A percentile compares a stretch with the other conserved stretches of the same genome.
Evolutionary conservation across 371 early-diverging fungal species (phyloP).

Genomic region (Zancudomyces culisetae): DNA sequence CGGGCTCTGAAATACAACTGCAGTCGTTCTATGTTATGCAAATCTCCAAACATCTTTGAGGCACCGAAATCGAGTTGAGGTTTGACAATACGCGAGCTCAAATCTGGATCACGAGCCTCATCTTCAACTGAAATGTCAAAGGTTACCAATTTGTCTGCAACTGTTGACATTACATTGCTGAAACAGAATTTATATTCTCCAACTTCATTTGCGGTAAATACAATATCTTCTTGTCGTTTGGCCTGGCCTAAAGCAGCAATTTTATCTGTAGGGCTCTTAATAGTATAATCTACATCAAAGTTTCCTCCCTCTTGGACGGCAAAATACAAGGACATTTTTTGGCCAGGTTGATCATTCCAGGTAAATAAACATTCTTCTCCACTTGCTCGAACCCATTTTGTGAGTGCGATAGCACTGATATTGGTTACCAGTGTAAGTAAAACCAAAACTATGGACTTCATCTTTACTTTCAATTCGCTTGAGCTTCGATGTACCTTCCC

Average conservation of each 20-base stretch:
- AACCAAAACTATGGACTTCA: constrained; percentile 6
- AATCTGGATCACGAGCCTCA: constrained; percentile 33
- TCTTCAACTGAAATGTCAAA: constrained; percentile 77
- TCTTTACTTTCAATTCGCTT: neutral
- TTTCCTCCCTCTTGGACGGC: constrained; percentile 83
- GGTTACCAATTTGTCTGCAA: constrained; percentile 77
- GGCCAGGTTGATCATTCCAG: constrained; percentile 39
- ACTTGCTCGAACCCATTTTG: constrained; percentile 70
- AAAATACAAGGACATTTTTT: constrained; percentile 89
- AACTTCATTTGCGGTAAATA: constrained; percentile 52
- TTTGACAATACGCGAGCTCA: constrained; percentile 24
- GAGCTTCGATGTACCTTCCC: too few relatives aligned
- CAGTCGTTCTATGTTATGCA: constrained; percentile 43
- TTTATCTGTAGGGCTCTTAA: constrained; percentile 42
- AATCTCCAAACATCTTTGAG: constrained; percentile 25
- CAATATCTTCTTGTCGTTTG: constrained; percentile 80
- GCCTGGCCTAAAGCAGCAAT: constrained; percentile 45
- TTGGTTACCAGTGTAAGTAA: constrained; percentile 6
- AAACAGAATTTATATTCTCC: constrained; percentile 90
- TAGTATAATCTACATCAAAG: constrained; percentile 79
- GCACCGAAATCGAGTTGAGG: constrained; percentile 28
- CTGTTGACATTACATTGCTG: constrained; percentile 71
- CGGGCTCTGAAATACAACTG: constrained; percentile 70
- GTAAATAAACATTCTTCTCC: constrained; percentile 69
- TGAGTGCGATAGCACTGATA: constrained; percentile 38